Percentiles rank a stretch among this genome's conserved stretches.
Evolutionary conservation across 148 eudicot genomes (phyloP).

Genomic region (Camellia japonica): DNA sequence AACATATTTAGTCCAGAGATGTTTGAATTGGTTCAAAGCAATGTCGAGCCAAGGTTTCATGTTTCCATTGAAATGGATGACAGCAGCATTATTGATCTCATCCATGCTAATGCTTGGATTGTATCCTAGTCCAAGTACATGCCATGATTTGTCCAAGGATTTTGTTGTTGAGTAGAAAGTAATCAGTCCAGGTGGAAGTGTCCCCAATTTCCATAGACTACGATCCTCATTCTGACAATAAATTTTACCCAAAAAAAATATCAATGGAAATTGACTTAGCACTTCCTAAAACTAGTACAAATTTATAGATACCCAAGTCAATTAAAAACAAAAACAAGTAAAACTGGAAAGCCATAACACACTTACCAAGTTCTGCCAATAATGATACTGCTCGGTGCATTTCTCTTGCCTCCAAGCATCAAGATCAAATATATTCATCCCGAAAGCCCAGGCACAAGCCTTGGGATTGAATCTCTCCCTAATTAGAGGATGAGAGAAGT

Average conservation of each 20-base stretch:
- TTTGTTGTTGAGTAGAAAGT: conserved; percentile 79
- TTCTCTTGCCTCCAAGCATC: conserved; percentile 92
- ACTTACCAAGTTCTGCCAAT: conserved; percentile 85
- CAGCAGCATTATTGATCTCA: conserved; percentile 80
- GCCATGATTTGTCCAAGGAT: conserved; percentile 91
- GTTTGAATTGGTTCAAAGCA: conserved; percentile 73
- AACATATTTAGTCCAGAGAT: conserved; percentile 82
- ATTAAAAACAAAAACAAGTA: neutral
- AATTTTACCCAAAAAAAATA: neutral
- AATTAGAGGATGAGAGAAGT: conserved; percentile 85
- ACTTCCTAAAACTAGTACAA: neutral
- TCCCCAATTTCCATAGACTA: conserved; percentile 69
- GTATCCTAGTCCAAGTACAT: conserved; percentile 80
- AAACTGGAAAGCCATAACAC: neutral
- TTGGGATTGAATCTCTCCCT: conserved; percentile 76
- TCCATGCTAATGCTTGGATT: conserved; percentile 94
- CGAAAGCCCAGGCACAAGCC: conserved; percentile 92
- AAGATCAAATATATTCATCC: conserved; percentile 88
- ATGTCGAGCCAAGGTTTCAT: conserved; percentile 97
- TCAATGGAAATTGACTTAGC: neutral
- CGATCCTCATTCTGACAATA: conserved; percentile 61
- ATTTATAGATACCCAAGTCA: neutral
- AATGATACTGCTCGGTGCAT: conserved; percentile 76
- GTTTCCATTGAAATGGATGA: conserved; percentile 86
- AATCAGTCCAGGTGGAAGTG: conserved; percentile 73